A percentile compares a stretch with the other conserved stretches of the same genome.
Evolutionary conservation across 768 basidiomycete species (phyloP).

Genomic region (Boletellus ananas): DNA sequence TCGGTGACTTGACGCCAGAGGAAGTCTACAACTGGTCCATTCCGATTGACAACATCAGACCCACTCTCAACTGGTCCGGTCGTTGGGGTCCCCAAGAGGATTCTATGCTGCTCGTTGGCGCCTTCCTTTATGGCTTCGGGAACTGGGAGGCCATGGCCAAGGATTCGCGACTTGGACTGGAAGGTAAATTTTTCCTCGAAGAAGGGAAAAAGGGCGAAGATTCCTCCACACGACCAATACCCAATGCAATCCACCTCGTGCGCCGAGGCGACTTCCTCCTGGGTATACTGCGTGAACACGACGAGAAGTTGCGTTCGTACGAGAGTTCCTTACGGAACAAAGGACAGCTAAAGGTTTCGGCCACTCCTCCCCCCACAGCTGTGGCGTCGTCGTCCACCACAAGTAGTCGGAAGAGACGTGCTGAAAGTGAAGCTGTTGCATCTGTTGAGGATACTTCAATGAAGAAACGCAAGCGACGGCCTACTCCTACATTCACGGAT

Average conservation of each 20-base stretch:
- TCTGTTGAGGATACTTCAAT: constrained; percentile 67
- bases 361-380: constrained; percentile 71
- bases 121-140: constrained; percentile 90
- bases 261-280: constrained; percentile 94
- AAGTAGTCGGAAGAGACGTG: constrained; percentile 65
- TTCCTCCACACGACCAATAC: constrained; percentile 79
- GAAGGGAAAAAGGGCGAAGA: constrained; percentile 95
- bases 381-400: constrained; percentile 61
- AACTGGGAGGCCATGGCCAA: constrained; percentile 96
- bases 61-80: constrained; percentile 94
- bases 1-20: constrained; percentile 55
- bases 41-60: constrained; percentile 90
- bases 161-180: constrained; percentile 76
- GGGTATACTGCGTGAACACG: constrained; percentile 77
- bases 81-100: constrained; percentile 93
- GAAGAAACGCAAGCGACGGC: constrained; percentile 82
- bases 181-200: constrained; percentile 96
- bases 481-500: constrained; percentile 96
- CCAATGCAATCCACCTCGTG: constrained; percentile 97
- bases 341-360: constrained; percentile 66
- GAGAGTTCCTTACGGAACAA: constrained; percentile 74
- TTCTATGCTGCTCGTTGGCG: constrained; percentile 91
- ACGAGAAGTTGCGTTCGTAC: constrained; percentile 87
- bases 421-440: constrained; percentile 81
- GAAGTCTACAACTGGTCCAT: constrained; percentile 82